Base-by-base conservation (phyloP, 2,329 filamentous ascomycete genomes). In the Plenodomus biglobosus region DNA sequence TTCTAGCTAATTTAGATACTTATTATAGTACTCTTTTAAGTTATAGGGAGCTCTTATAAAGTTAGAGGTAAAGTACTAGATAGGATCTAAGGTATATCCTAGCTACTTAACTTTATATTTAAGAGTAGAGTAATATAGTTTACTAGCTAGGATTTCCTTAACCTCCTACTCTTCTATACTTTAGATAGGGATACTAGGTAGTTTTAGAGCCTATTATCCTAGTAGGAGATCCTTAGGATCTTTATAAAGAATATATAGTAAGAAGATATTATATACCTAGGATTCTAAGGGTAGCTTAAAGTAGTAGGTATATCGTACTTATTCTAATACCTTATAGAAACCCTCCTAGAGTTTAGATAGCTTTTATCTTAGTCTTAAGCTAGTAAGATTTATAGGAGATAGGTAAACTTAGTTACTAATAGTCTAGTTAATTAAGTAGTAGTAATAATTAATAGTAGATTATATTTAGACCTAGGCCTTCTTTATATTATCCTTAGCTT, bases 61-160 rank as follows among this genome's bases (percentile, higher is more conserved):
- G 16, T 41, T 41, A 5, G 15, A 30, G 4, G 39, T 16, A 17
- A 18, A 8, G 18, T 41, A 41, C 39, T 41, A 41, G 18, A 41
- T 22, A 8, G 18, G 17, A 16, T 41, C 22, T 32, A 32, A 18
- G 32, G 32, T 32, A 41, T 41, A 32, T n/a, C 22, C 16, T 7
- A 41, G 22, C 39, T 32, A 41, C 6, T 18, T 41, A 16, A 32
- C 24, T 17, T 27, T 16, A 32, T 41, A 41, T 11, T 32, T 30
- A 8, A 41, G 17, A 13, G n/a, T 30, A 10, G 8, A 11, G 6
- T 27, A 17, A 11, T 16, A 32, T 4, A 41, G 3, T 27, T 41
- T 41, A 27, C 39, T 41, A 18, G 39, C 17, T 11, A 41, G 17
- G 24, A 41, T 41, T 27, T 41, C 17, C 19, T 41, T 27, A 27